Evolutionary conservation across 148 eudicot species (phyloP).

Genomic region (Fallopia convolvulus): DNA sequence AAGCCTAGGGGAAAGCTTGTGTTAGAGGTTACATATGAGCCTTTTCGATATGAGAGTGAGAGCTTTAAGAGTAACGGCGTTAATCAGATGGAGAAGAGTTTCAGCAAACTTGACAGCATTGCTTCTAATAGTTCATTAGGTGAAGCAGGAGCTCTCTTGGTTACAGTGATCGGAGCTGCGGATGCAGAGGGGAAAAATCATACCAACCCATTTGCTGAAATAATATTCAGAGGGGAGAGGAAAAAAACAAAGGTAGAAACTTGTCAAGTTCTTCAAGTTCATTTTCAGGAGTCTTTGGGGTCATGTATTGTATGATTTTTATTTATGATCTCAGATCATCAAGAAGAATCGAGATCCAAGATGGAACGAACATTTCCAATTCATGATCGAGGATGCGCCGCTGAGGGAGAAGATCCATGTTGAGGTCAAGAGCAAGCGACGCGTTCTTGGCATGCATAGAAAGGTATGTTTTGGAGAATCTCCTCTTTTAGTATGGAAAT

Average conservation of each 20-base stretch:
- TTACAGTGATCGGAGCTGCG: conserved; percentile 59
- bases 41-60: conserved; percentile 49
- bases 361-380: conserved; percentile 81
- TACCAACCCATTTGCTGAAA: conserved; percentile 60
- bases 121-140: conserved; percentile 23
- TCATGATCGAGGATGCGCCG: conserved; percentile 79
- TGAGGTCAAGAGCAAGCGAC: conserved; percentile 61
- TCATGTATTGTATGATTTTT: not conserved
- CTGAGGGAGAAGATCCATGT: conserved; percentile 53
- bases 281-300: not conserved
- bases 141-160: conserved; percentile 71
- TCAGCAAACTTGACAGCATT: conserved; percentile 21
- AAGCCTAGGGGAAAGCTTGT: conserved; percentile 63
- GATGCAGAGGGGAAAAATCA: conserved; percentile 69
- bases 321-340: conserved; percentile 42
- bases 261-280: not conserved
- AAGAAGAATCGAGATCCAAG: conserved; percentile 56
- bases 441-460: conserved; percentile 45
- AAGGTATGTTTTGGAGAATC: conserved; percentile 32
- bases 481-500: not conserved
- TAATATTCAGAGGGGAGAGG: conserved; percentile 63
- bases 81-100: conserved; percentile 15
- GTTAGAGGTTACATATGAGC: conserved; percentile 60
- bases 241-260: conserved; percentile 66
- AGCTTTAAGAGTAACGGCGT: conserved; percentile 21